phyloP scores from a whole-genome alignment of 108 stramenopile species.

The Cyclotella atomus region DNA sequence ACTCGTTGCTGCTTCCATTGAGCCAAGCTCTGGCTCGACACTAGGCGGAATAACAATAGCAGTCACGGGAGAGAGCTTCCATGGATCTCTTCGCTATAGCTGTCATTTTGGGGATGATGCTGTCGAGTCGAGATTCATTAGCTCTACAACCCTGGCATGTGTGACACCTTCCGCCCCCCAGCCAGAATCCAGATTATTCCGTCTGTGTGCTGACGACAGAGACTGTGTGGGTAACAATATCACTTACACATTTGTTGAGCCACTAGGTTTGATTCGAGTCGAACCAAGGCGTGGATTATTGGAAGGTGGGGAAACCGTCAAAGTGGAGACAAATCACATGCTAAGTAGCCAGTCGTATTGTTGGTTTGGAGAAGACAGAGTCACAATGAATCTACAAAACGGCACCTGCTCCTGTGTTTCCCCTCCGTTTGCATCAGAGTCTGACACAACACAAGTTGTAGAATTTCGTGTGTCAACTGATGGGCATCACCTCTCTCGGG shows the following conservation, averaged over 20 bases:
- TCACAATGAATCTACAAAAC: not conserved
- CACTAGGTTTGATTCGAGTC: constrained; percentile 17
- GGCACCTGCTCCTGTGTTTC: constrained; percentile 12
- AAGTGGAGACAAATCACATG: constrained; percentile 16
- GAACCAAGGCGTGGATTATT: constrained; percentile 28
- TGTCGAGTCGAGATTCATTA: constrained; percentile 16
- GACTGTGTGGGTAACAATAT: constrained; percentile 8
- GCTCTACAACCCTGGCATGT: constrained; percentile 14
- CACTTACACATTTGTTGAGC: constrained; percentile 14
- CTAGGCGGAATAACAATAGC: constrained; percentile 17
- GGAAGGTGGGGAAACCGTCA: constrained; percentile 21
- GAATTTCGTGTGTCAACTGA: constrained; percentile 19
- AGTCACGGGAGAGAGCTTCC: constrained; percentile 26
- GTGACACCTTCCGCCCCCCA: not conserved
- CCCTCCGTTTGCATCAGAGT: not conserved
- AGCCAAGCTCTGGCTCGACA: constrained; percentile 23
- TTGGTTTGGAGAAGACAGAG: constrained; percentile 23
- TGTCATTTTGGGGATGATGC: constrained; percentile 26
- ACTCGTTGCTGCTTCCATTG: constrained; percentile 8
- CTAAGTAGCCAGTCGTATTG: constrained; percentile 8
- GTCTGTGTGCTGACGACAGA: constrained; percentile 25
- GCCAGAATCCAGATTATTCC: constrained; percentile 11
- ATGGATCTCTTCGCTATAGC: constrained; percentile 6
- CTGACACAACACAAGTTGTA: constrained; percentile 10
- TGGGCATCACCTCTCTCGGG: constrained; percentile 25